A percentile compares a stretch with the other conserved stretches of the same genome.
phyloP scores from a whole-genome alignment of 2,329 filamentous ascomycete genomes.

The Penicillium frequentans region DNA sequence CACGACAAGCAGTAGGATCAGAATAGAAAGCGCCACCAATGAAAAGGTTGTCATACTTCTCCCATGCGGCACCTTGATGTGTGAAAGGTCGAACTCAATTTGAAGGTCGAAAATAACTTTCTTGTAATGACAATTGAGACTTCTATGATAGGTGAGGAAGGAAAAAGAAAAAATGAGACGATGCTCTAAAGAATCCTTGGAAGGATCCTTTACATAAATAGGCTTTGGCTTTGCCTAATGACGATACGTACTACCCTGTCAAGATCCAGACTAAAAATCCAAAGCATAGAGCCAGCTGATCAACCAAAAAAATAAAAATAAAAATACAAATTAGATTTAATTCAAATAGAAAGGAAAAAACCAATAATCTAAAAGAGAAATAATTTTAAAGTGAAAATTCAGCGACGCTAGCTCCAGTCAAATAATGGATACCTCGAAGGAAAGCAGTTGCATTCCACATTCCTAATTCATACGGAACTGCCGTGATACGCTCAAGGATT shows the following conservation, averaged over 20 bases:
- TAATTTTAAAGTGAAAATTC: background rate
- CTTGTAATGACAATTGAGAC: background rate
- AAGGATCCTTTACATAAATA: constrained; percentile 19
- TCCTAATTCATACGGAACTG: constrained; percentile 18
- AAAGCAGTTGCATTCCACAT: constrained; percentile 22
- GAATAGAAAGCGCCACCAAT: constrained; percentile 28
- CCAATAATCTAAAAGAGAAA: background rate
- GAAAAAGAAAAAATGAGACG: constrained; percentile 6
- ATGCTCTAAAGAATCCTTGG: background rate
- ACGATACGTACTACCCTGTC: constrained; percentile 13
- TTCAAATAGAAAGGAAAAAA: background rate
- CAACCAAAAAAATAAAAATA: constrained; percentile 11
- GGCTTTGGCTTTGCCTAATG: constrained; percentile 1
- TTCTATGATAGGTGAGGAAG: background rate
- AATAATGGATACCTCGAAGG: constrained; percentile 13
- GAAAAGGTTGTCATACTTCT: constrained; percentile 36
- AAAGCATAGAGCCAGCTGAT: constrained; percentile 10
- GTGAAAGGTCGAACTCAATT: background rate
- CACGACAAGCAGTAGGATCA: constrained; percentile 30
- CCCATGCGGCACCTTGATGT: constrained; percentile 8
- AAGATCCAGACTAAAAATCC: background rate
- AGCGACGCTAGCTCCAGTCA: background rate
- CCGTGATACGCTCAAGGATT: constrained; percentile 29
- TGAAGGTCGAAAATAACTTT: background rate
- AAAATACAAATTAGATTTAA: constrained; percentile 3